phyloP scores from a whole-genome alignment of 768 basidiomycete genomes.

The Panaeolus cyanescens region DNA sequence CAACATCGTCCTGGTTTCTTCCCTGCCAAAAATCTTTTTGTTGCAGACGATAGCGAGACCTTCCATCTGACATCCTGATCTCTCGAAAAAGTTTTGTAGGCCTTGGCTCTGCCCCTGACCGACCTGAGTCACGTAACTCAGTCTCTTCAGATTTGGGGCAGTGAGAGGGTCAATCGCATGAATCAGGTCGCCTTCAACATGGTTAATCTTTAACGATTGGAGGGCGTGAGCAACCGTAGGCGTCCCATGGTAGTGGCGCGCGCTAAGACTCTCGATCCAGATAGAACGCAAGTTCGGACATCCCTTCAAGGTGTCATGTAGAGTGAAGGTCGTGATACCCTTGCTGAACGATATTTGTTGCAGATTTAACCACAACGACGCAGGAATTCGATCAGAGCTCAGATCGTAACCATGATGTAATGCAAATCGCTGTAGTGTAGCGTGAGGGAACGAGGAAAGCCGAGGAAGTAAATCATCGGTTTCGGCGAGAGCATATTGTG shows the following conservation, averaged over 20 bases:
- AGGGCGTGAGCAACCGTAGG: background rate
- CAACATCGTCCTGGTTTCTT: background rate
- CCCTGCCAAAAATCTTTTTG: background rate
- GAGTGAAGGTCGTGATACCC: background rate
- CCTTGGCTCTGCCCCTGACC: background rate
- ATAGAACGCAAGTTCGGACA: background rate
- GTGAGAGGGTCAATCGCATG: background rate
- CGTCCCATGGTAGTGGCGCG: background rate
- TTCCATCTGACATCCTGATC: background rate
- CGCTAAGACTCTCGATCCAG: too few relatives aligned
- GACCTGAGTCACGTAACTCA: background rate
- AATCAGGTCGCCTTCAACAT: background rate
- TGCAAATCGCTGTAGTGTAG: background rate
- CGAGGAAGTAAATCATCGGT: background rate
- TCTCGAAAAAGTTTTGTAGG: background rate
- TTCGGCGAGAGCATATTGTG: background rate
- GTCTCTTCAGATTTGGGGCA: background rate
- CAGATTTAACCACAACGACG: background rate
- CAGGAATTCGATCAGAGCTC: background rate
- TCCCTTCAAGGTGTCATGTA: background rate
- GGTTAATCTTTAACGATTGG: background rate
- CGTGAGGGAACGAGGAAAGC: background rate
- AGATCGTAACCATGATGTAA: background rate
- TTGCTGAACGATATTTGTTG: background rate
- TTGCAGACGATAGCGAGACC: background rate